Evolutionary conservation across 768 basidiomycete genomes (phyloP), one percentile per base, ranked within the genome.

Genomic region (Macrocybe gigantea): DNA sequence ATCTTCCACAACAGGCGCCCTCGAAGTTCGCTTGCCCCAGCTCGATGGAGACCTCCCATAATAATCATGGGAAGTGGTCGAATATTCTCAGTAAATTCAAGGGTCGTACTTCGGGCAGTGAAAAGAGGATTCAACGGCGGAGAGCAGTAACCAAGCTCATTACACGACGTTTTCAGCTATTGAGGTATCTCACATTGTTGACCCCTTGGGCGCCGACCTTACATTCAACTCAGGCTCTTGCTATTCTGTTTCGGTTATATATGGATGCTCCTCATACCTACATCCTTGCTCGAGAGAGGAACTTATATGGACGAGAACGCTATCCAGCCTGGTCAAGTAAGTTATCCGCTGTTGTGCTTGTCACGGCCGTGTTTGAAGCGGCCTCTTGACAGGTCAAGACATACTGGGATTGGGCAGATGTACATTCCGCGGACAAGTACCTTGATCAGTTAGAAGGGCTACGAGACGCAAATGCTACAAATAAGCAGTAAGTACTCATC

Each of bases 291-390:
- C 5, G 83, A 81, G 12, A 75, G 80, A 53, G 63, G 69, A 7
- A 88, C 83, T 7, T 95, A 92, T 61, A 86, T 95, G 43, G 93
- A 95, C 62, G 96, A 99, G 69, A 96, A 98, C 63, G 95, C 96
- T 1, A 67, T 99, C 13, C 91, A 94, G 58, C 94, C 96, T 7
- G 85, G 79, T 5, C 93, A 95, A 72, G 94, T 94, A 56, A 42
- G 57, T 45, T 7, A 11, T 15, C 32, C 5, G 42, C 7, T 32
- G 5, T 31, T 22, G 8, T 45, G 34, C n/a, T 43, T 42, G 33
- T 32, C 14, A n/a, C 22, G 7, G 22, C 13, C 29, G 11, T 41
- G 12, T 41, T 33, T 47, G 31, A 7, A 22, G 6, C 34, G 29
- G 2, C 7, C 36, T 34, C 13, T 34, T 15, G 11, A 13, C 47